A percentile compares a stretch with the other conserved stretches of the same genome.
Evolutionary conservation across 2,329 filamentous ascomycete genomes (phyloP).

Genomic region (Epichloe typhina): DNA sequence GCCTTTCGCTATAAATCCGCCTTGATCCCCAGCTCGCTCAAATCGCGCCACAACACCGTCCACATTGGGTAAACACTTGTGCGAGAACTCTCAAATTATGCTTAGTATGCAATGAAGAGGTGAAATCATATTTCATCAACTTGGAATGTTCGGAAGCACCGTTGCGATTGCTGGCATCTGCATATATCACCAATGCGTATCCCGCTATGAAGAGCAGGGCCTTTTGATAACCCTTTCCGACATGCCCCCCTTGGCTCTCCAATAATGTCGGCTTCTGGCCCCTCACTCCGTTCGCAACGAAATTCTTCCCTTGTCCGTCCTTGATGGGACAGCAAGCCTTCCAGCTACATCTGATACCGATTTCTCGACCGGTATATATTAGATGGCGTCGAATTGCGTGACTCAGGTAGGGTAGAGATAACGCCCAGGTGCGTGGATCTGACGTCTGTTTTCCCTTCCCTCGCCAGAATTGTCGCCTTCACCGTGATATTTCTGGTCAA

Average conservation of each 20-base stretch:
- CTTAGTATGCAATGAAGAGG: background rate
- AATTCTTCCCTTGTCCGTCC: background rate
- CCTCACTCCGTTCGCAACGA: background rate
- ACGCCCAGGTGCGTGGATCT: background rate
- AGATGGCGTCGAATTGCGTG: too few species aligned
- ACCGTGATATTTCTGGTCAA: too few species aligned
- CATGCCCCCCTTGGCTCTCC: background rate
- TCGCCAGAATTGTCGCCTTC: background rate
- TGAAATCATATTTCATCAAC: background rate
- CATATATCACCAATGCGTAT: slow-evolving; percentile 1
- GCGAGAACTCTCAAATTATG: background rate
- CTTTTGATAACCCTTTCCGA: background rate
- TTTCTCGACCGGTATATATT: background rate
- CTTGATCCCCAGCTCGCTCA: too few species aligned
- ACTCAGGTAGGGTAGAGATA: too few species aligned
- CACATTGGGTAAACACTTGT: too few species aligned
- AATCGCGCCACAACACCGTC: too few species aligned
- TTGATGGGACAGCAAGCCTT: background rate
- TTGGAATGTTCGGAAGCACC: background rate
- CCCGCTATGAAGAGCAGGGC: background rate
- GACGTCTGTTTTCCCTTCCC: too few species aligned
- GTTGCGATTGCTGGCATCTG: background rate
- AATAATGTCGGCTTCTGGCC: background rate
- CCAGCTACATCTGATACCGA: background rate
- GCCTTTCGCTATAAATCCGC: too few species aligned